phyloP scores from a whole-genome alignment of 192 early-diverging fungal species.

The Linnemannia hyalina region DNA sequence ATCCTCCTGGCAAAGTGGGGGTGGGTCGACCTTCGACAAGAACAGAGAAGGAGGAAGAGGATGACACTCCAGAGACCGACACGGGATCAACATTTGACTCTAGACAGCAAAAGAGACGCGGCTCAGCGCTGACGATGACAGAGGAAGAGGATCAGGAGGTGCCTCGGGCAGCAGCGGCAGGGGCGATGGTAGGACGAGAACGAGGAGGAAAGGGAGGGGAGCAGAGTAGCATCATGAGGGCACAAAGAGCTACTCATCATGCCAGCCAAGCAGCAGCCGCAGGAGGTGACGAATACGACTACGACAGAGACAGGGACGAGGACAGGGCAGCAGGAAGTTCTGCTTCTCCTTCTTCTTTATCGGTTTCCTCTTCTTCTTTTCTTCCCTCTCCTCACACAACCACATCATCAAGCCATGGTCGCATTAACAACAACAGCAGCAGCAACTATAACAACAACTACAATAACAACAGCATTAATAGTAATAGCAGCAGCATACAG shows the following conservation, averaged over 20 bases:
- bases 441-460: neutral
- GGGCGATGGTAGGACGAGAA: constrained; percentile 22
- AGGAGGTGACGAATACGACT: constrained; percentile 20
- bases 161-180: constrained; percentile 16
- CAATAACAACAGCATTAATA: neutral
- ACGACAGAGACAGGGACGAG: constrained; percentile 14
- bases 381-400: neutral
- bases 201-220: neutral
- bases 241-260: constrained; percentile 35
- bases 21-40: neutral
- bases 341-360: neutral
- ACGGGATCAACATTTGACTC: constrained; percentile 45
- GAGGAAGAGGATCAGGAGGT: constrained; percentile 41
- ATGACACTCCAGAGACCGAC: constrained; percentile 24
- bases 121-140: constrained; percentile 7
- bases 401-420: neutral
- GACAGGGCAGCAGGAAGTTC: neutral
- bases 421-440: constrained; percentile 5
- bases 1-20: neutral
- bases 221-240: constrained; percentile 40
- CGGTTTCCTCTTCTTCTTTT: neutral
- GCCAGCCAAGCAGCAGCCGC: constrained; percentile 18
- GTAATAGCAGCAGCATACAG: neutral
- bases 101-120: constrained; percentile 13
- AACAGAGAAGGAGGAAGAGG: neutral